A percentile compares a stretch with the other conserved stretches of the same genome.
Evolutionary conservation across 108 stramenopile species (phyloP).

Genomic region (Bacterosira constricta): DNA sequence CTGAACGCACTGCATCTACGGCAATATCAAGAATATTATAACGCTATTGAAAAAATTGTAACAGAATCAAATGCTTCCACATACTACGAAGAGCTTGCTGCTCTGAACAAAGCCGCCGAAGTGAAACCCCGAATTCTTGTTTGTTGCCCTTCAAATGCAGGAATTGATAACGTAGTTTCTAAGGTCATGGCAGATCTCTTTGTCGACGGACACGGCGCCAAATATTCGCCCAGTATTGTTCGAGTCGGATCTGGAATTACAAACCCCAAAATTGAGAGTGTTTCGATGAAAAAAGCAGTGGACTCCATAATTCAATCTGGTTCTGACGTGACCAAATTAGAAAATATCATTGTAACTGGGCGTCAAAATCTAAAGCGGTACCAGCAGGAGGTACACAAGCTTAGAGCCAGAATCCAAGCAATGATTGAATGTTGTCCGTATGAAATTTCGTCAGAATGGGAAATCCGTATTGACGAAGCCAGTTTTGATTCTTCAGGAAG

Average conservation of each 20-base stretch:
- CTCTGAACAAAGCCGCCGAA: slow-evolving; percentile 46
- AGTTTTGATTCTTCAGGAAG: slow-evolving; percentile 29
- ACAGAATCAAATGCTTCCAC: slow-evolving; percentile 29
- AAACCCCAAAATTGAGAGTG: slow-evolving; percentile 27
- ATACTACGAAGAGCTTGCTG: slow-evolving; percentile 47
- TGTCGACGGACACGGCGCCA: slow-evolving; percentile 67
- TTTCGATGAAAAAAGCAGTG: slow-evolving; percentile 35
- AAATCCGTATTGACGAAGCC: slow-evolving; percentile 56
- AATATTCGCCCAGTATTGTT: slow-evolving; percentile 73
- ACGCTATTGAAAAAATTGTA: slow-evolving; percentile 44
- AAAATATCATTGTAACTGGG: slow-evolving; percentile 24
- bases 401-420: slow-evolving; percentile 45
- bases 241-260: slow-evolving; percentile 63
- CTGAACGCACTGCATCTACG: slow-evolving; percentile 76
- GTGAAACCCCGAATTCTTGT: slow-evolving; percentile 74
- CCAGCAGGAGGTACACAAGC: slow-evolving; percentile 50
- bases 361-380: slow-evolving; percentile 35
- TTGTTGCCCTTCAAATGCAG: slow-evolving; percentile 88
- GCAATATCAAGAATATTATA: slow-evolving; percentile 56
- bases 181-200: slow-evolving; percentile 70
- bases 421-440: slow-evolving; percentile 52
- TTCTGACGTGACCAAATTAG: slow-evolving; percentile 35
- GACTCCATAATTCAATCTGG: slow-evolving; percentile 36
- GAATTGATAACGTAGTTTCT: slow-evolving; percentile 88
- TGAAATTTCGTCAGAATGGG: slow-evolving; percentile 60